Base-by-base conservation (phyloP, 495 filamentous ascomycete genomes). In the Delitschia confertaspora region DNA sequence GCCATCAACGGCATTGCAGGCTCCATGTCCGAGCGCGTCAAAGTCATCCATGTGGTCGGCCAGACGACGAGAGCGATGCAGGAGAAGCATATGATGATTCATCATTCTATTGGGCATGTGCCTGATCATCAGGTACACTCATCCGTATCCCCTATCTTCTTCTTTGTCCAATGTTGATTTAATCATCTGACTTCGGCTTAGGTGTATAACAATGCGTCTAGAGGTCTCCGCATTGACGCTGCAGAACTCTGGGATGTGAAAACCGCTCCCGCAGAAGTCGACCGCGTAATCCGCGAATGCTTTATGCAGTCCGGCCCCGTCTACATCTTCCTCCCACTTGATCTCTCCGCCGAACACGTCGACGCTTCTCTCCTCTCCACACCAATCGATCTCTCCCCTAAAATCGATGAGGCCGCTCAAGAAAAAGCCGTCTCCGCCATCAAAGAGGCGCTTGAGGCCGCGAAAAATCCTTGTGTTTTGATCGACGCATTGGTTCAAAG, bases 1-100 rank as follows among this genome's bases (percentile, higher is more conserved):
- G 64, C 64, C 3, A 30, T 66, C 16, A 66, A 66, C 42, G 64
- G 60, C 31, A 46, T 66, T 13, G 62, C 60, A 18, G 64, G 64
- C 3, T 39, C 56, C 24, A 54, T 57, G 43, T 58, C 55, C 1
- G 64, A 66, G 49, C 45, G 55, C 14, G 62, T 66, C 13, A 63
- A 63, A 35, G 32, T 64, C 17, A 65, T 66, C 22, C 64, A 66
- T 37, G 52, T 66, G 11, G 64, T 65, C 17, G 64, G 64, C 3
- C 62, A 65, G 41, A 66, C 64, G 3, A 48, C 57, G 1, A 39
- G 59, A 26, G 31, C 45, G 33, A 60, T 64, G 57, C 64, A 66
- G 42, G 21, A 55, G 21, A 55, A 57, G 5, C 47, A 54, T 17
- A 46, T 65, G 50, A 65, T 66, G 64, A 66, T 66, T 17, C 64